These are phyloP conservation scores for Ailanthus altissimus DNA, from an alignment of 345 rosid genomes.

Conservation along the genomic window DNA sequence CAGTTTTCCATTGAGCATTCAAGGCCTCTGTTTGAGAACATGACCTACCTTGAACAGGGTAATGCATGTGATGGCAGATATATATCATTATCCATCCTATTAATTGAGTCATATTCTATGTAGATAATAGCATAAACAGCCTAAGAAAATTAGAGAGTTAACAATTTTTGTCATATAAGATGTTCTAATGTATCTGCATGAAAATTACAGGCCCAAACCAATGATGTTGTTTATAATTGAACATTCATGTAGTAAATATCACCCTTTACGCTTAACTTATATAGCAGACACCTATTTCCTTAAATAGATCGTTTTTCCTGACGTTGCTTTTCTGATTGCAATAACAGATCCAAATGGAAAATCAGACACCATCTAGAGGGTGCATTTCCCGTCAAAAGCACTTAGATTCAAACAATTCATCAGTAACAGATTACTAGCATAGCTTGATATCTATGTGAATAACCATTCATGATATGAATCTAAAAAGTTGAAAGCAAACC, in stretches of 20 bases:
- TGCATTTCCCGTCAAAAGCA: conserved; percentile 9
- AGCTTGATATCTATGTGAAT: conserved; percentile 7
- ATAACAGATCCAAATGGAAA: conserved; percentile 20
- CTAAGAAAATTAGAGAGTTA: conserved; percentile 8
- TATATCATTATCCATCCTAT: conserved; percentile 10
- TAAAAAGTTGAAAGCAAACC: conserved; percentile 20
- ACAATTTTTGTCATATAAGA: neutral
- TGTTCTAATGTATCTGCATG: neutral
- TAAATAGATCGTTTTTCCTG: conserved; percentile 1
- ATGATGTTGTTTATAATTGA: neutral
- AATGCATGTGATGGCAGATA: conserved; percentile 23
- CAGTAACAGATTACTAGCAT: conserved; percentile 15
- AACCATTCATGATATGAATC: conserved; percentile 23
- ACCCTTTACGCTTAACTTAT: conserved; percentile 4
- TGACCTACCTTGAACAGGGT: conserved; percentile 7
- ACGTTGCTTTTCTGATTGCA: conserved; percentile 17
- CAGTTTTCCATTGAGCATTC: conserved; percentile 22
- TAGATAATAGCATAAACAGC: conserved; percentile 7
- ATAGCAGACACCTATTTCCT: conserved; percentile 3
- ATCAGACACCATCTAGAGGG: conserved; percentile 19
- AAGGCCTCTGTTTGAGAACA: conserved; percentile 24
- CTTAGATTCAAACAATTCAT: conserved; percentile 14
- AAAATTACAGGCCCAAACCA: neutral
- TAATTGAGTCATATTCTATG: neutral
- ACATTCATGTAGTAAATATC: neutral